Conservation (phyloP, 164 flowering plant genomes). For the Amborella trichopoda region DNA sequence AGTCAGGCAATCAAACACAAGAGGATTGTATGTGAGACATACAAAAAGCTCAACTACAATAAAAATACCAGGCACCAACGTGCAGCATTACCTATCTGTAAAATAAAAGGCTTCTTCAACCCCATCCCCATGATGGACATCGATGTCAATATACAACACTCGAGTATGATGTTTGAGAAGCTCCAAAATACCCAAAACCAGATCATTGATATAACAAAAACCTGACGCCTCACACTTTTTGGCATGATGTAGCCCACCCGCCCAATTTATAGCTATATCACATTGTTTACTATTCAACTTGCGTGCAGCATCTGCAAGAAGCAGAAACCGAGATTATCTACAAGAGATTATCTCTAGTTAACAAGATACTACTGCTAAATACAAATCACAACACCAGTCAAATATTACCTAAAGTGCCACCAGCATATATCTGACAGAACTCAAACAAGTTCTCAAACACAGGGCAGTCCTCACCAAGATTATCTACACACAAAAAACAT, state of each 20-base stretch:
- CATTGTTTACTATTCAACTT: slow-evolving; percentile 81
- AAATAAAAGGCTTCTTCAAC: slow-evolving; percentile 97
- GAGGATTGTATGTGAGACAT: no score
- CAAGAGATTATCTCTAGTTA: no score
- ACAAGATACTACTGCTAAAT: no score
- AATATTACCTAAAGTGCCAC: slow-evolving; percentile 91
- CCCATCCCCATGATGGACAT: slow-evolving; percentile 99
- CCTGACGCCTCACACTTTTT: slow-evolving; percentile 98
- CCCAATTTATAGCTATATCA: slow-evolving; percentile 99
- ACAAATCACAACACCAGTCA: slow-evolving; percentile 7
- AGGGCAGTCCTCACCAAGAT: slow-evolving; percentile 98
- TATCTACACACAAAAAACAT: slow-evolving; percentile 48
- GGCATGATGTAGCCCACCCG: slow-evolving; percentile 98
- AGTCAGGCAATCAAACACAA: no score
- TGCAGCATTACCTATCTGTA: slow-evolving; percentile 78
- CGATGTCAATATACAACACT: slow-evolving; percentile 88
- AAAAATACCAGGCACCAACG: no score
- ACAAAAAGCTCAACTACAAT: no score
- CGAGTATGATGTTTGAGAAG: slow-evolving; percentile 89
- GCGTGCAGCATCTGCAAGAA: slow-evolving; percentile 77
- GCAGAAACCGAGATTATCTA: no score
- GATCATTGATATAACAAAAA: slow-evolving; percentile 93
- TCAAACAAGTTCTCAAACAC: slow-evolving; percentile 93
- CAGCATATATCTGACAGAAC: slow-evolving; percentile 97
- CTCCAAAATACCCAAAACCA: slow-evolving; percentile 93